Conservation (phyloP, 164 flowering plant genomes). For the Berberis vulgaris region DNA sequence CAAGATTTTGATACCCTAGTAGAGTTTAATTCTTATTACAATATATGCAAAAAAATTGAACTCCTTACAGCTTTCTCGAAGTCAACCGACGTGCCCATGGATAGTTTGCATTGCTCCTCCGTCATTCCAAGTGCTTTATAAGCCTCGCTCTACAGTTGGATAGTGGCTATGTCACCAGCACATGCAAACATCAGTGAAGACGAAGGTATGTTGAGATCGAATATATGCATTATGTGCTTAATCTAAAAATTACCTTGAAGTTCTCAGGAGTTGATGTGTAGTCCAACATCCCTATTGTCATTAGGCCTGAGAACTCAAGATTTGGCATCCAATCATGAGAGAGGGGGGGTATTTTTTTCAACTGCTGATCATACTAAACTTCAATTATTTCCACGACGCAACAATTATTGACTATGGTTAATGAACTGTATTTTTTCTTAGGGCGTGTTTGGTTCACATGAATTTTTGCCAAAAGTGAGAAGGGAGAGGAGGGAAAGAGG, state of each 20-base stretch:
- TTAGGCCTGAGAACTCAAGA: conserved; percentile 80
- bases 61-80: conserved; percentile 82
- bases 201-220: background rate
- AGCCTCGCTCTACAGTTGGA: conserved; percentile 69
- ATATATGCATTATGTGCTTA: background rate
- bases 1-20: no score
- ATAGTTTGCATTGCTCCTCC: conserved; percentile 76
- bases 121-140: conserved; percentile 70
- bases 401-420: no score
- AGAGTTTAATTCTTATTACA: no score
- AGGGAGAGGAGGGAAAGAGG: no score
- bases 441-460: no score
- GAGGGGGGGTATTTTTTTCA: no score
- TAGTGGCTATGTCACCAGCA: conserved; percentile 38
- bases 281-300: conserved; percentile 96
- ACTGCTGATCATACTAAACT: no score
- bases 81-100: conserved; percentile 99
- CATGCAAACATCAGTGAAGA: conserved; percentile 1
- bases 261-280: conserved; percentile 93
- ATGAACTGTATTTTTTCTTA: no score
- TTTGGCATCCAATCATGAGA: conserved; percentile 23
- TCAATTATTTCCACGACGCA: no score
- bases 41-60: background rate
- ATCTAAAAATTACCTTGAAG: conserved; percentile 43
- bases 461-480: no score